These are phyloP conservation scores for Calvatia gigantea DNA, from an alignment of 768 basidiomycete genomes.

Conservation along the genomic window DNA sequence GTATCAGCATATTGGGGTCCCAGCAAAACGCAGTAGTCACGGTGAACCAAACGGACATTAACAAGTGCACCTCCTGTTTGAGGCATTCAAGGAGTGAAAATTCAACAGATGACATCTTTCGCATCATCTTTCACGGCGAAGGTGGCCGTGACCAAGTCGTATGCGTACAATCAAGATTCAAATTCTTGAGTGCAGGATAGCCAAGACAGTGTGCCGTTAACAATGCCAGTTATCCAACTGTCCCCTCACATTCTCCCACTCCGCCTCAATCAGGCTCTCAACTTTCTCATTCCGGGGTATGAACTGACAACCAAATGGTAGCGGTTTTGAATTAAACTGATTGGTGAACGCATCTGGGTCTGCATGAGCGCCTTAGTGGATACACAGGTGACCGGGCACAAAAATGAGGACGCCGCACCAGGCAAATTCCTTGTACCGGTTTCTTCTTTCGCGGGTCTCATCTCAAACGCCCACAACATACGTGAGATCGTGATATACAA, in stretches of 20 bases:
- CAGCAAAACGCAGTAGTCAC: too few species aligned
- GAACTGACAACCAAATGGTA: conserved; percentile 18
- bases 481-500: conserved; percentile 22
- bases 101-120: too few species aligned
- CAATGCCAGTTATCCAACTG: conserved; percentile 10
- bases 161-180: too few species aligned
- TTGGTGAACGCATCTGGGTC: conserved; percentile 16
- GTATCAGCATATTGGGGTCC: too few species aligned
- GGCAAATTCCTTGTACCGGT: not conserved
- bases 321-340: conserved; percentile 19
- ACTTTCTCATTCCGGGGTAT: conserved; percentile 8
- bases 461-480: conserved; percentile 23
- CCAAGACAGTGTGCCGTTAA: not conserved
- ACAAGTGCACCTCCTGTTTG: too few species aligned
- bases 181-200: too few species aligned
- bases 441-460: conserved; percentile 13
- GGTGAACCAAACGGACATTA: too few species aligned
- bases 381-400: too few species aligned
- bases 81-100: too few species aligned
- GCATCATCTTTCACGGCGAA: too few species aligned
- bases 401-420: conserved; percentile 8
- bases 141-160: too few species aligned
- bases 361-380: not conserved
- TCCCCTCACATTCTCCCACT: conserved; percentile 9
- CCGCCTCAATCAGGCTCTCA: conserved; percentile 2